Percentiles rank a stretch among this genome's conserved stretches.
Conservation (phyloP, 257 asterid genomes). For the Ligustrum vulgare region DNA sequence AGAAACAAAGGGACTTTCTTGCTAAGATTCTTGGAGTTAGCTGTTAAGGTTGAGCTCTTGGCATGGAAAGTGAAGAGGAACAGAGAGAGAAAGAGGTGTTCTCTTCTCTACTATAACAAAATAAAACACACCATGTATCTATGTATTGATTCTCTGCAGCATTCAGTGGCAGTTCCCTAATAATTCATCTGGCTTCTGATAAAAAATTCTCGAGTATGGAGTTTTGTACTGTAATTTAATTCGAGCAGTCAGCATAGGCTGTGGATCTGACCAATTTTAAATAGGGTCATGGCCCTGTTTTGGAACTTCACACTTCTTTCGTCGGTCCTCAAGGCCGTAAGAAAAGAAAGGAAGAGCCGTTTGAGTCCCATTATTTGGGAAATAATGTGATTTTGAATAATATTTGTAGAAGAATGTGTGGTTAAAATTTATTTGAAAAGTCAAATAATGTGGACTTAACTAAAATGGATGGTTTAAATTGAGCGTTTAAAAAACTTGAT, state of each 20-base stretch:
- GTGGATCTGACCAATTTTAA: conserved; percentile 22
- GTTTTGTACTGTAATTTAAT: conserved; percentile 23
- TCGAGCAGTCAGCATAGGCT: conserved; percentile 19
- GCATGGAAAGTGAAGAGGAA: neutral
- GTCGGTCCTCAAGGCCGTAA: too few relatives aligned
- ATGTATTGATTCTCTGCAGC: conserved; percentile 35
- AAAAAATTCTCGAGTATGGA: neutral
- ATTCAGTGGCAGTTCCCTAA: conserved; percentile 36
- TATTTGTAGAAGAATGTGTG: too few relatives aligned
- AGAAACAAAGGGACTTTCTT: neutral
- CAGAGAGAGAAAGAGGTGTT: neutral
- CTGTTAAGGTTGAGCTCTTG: conserved; percentile 9
- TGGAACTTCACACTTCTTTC: too few relatives aligned
- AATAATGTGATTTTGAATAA: too few relatives aligned
- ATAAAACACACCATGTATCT: neutral
- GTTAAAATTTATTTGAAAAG: too few relatives aligned
- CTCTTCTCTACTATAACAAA: neutral
- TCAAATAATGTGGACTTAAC: too few relatives aligned
- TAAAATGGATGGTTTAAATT: too few relatives aligned
- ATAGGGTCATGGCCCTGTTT: neutral
- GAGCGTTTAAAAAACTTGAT: too few relatives aligned
- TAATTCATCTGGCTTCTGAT: conserved; percentile 15
- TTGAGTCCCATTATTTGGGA: too few relatives aligned
- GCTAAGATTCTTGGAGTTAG: neutral
- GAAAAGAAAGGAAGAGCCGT: too few relatives aligned